A percentile compares a stretch with the other conserved stretches of the same genome.
Evolutionary conservation across 1,284 basidiomycete species (phyloP).

Genomic region (Heterobasidion annosum): DNA sequence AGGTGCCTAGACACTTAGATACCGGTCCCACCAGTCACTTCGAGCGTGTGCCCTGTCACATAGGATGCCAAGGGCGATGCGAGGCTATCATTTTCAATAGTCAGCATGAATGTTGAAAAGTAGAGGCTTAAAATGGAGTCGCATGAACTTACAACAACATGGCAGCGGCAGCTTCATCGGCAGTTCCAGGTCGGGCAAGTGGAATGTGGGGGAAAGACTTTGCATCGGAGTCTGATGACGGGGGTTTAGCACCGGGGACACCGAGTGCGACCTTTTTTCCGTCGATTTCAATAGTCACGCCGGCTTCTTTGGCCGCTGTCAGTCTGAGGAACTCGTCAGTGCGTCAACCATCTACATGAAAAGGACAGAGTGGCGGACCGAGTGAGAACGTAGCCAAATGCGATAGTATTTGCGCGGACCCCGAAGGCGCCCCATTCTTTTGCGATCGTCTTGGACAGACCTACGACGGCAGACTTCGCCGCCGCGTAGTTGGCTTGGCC

Average conservation of each 20-base stretch:
- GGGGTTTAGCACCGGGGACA: constrained; percentile 48
- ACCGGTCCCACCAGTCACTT: constrained; percentile 59
- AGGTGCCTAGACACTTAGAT: constrained; percentile 2
- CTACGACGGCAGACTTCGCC: constrained; percentile 69
- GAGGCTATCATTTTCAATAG: constrained; percentile 33
- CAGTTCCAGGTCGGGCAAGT: constrained; percentile 61
- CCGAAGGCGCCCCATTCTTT: constrained; percentile 85
- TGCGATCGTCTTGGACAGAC: constrained; percentile 77
- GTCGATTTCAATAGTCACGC: constrained; percentile 69
- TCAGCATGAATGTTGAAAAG: not conserved
- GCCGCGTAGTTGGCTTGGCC: constrained; percentile 82
- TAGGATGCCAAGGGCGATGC: constrained; percentile 74
- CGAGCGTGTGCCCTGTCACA: constrained; percentile 75
- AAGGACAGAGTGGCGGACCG: constrained; percentile 29
- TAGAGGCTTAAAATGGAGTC: not conserved
- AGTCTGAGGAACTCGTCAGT: constrained; percentile 11
- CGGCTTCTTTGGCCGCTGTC: constrained; percentile 60
- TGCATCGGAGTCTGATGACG: constrained; percentile 23
- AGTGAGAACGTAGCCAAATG: constrained; percentile 71
- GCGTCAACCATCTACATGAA: not conserved
- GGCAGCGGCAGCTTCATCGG: constrained; percentile 71
- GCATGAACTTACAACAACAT: constrained; percentile 56
- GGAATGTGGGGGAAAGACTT: constrained; percentile 52
- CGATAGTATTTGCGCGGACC: constrained; percentile 76
- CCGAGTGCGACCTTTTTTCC: constrained; percentile 81